Conservation (phyloP, 2,329 filamentous ascomycete genomes). For the Onygena corvina region DNA sequence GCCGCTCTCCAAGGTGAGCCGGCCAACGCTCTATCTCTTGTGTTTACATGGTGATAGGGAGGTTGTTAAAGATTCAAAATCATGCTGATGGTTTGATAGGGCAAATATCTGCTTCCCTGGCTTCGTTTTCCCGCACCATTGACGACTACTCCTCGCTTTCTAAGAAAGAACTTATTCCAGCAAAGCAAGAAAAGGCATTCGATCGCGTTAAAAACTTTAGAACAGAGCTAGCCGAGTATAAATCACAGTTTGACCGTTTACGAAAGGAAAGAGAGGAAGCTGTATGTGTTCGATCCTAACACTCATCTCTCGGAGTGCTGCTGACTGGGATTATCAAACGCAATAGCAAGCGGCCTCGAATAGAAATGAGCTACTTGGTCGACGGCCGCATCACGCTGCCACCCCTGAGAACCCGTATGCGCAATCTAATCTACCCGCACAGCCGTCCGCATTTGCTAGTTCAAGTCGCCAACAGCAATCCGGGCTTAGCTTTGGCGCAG, state of each 20-base stretch:
- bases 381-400: conserved; percentile 64
- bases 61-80: not conserved
- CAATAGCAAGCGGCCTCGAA: conserved; percentile 50
- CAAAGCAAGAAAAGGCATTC: conserved; percentile 82
- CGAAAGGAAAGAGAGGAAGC: conserved; percentile 68
- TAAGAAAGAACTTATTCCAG: conserved; percentile 75
- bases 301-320: not conserved
- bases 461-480: conserved; percentile 21
- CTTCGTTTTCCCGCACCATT: conserved; percentile 74
- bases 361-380: conserved; percentile 69
- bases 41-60: not conserved
- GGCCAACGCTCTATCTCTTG: not conserved
- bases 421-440: conserved; percentile 39
- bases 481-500: conserved; percentile 36
- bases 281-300: conserved; percentile 28
- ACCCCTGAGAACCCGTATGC: conserved; percentile 91
- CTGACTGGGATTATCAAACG: not conserved
- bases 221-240: conserved; percentile 66
- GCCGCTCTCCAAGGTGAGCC: conserved; percentile 47
- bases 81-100: conserved; percentile 33
- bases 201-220: conserved; percentile 80
- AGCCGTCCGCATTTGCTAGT: conserved; percentile 32
- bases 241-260: conserved; percentile 62
- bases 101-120: conserved; percentile 65
- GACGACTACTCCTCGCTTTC: conserved; percentile 83